Base-by-base conservation (phyloP, 2,329 filamentous ascomycete genomes). In the Echinosphaeria canescens region DNA sequence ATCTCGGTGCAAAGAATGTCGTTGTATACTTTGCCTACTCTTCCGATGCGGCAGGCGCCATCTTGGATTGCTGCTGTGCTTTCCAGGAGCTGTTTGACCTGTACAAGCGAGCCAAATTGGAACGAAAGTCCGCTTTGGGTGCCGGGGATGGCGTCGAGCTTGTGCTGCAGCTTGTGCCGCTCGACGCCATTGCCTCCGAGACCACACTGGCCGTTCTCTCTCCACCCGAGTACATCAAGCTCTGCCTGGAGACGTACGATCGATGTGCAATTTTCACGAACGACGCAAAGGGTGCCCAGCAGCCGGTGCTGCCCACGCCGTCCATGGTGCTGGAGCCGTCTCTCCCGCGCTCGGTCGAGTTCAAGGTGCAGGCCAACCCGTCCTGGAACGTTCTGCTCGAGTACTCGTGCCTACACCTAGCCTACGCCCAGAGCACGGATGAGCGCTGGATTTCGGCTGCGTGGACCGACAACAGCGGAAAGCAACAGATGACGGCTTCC, bases 391-490 rank as follows among this genome's bases (percentile, higher is more conserved):
- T 85, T 5, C 54, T 88, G 28, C 66, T 75, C 29, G 79, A 88
- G 42, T 80, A 82, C 35, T 76, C 70, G 1, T 75, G 75, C 39
- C 66, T 91, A 16, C 80, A 91, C 42, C 53, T 90, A 24, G 76
- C 74, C 2, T 90, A 90, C 39, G 66, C 75, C 2, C 61, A 71
- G 29, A 84, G 76, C 39, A 55, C 72, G 9, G 76, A 85, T 42
- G 67, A 74, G 13, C 56, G 71, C 7, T 91, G 81, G 81, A 51
- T 88, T 20, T 74, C 72, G 10, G 75, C 69, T 5, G 74, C 75
- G 1, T 90, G 80, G 80, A 79, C 73, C 2, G 78, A 90, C 41
- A 79, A 70, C 36, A 63, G 64, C 15, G 80, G 80, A 2, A 67
- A 64, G 31, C 67, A 75, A 32, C 75, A 84, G 42, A 67, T 71